Base-by-base conservation (phyloP, 805 yeast genomes). In the Hanseniaspora jakobsenii region DNA sequence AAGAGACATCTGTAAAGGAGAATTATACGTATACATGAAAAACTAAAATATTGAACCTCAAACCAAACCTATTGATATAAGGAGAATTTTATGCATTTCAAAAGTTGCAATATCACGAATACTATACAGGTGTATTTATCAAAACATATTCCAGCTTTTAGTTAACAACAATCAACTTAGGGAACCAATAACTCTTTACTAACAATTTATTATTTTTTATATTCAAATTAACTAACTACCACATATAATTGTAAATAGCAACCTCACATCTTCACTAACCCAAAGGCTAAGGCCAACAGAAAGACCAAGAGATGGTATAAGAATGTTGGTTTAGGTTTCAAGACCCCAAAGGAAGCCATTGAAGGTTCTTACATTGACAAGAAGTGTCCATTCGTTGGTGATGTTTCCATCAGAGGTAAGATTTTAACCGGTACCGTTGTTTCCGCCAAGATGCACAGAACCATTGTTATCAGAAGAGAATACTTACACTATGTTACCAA, bases 381-480 rank as follows among this genome's bases (percentile, higher is more conserved):
- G 86, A 91, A 91, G 78, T 91, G 99, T 77, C 99, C 99, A 71
- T 91, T 91, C 77, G 82, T 78, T 62, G 98, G 98, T 73, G 72
- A 71, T 60, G 80, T 91, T 62, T 87, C 97, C 60, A 91, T 91
- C 82, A 86, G 99, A 78, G 99, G 99, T 77, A 87, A 84, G 77
- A 91, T 91, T 70, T 81, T 91, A 71, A 81, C 95, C 61, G 99
- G 99, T 75, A 83, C 94, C 67, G 99, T 91, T 73, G 95, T 91
- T 61, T 91, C 98, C 66, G 87, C 98, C 80, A 91, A 91, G 79
- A 91, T 91, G 98, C 98, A 91, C 93, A 91, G 99, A 79, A 91
- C 99, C 65, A 82, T 91, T 76, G 81, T 91, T 71, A 83, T 91
- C 77, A 87, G 98, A 81, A 89, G 99, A 77, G 97, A 91, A 69